Evolutionary conservation across 2,329 filamentous ascomycete genomes (phyloP), one percentile per base, ranked within the genome.

Genomic region (Phyllosticta capitalensis): DNA sequence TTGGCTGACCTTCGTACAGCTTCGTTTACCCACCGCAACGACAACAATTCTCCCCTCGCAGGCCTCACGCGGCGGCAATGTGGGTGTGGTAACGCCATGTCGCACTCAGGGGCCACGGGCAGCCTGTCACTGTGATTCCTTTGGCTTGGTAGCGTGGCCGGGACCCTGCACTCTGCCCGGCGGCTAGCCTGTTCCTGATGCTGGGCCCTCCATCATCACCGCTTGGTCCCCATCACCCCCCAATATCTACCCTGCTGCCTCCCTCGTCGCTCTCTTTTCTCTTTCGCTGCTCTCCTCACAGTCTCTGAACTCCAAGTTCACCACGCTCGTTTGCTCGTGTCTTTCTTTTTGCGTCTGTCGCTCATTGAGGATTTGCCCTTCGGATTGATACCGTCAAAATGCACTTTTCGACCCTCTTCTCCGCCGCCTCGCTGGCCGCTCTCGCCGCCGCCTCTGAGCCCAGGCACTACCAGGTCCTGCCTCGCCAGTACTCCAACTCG

Each of bases 371-470:
- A 45, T n/a, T 45, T n/a, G 38, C 33, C 33, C 33, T 12, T 26
- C 33, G 33, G 2, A 3, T 38, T 38, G 33, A 38, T 38, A 26
- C 24, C 12, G 10, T 12, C 38, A 45, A 45, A n/a, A 45, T 45
- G 38, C 17, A 45, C 17, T n/a, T 45, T 45, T 45, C 38, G 6
- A 45, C 38, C 38, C 38, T 45, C 38, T 45, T 45, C 38, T 45
- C 38, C 14, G 38, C 17, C 38, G 38, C 38, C 17, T 45, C 38
- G 38, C 38, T 64, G 52, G 63, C 64, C 49, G 51, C 61, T 30
- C 53, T 63, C 50, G 63, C 64, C 49, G 58, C 63, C 12, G 64
- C 66, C 51, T 67, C 71, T 64, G 69, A 66, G 48, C 65, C 67
- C 56, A 66, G 60, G 62, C 65, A 66, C 57, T 33, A 28, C 53